Evolutionary conservation across 1,284 basidiomycete species (phyloP).

Genomic region (Trichosporon ovoides): DNA sequence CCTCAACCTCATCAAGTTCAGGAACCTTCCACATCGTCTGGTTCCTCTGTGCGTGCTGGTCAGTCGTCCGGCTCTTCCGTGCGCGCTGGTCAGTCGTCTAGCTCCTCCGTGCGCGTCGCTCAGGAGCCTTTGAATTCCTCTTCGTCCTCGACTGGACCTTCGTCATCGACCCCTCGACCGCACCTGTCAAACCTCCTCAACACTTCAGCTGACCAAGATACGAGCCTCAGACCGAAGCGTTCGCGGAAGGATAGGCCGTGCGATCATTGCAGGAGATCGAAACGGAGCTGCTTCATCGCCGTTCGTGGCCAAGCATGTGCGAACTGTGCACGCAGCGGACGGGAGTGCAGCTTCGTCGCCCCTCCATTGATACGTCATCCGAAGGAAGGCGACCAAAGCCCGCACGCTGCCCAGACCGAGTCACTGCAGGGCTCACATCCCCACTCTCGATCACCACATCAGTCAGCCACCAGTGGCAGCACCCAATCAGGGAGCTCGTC

Average conservation of each 20-base stretch:
- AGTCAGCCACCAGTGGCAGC: background rate
- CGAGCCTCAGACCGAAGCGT: constrained; percentile 17
- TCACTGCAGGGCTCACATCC: background rate
- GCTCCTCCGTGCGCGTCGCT: too few species aligned
- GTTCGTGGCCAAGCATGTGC: constrained; percentile 21
- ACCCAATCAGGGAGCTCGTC: background rate
- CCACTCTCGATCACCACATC: background rate
- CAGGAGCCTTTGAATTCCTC: too few species aligned
- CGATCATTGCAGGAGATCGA: constrained; percentile 22
- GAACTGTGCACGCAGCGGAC: constrained; percentile 12
- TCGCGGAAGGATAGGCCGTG: constrained; percentile 25
- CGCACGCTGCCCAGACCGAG: background rate
- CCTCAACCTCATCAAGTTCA: background rate
- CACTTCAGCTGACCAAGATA: background rate
- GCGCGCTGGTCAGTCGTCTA: too few species aligned
- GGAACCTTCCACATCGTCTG: background rate
- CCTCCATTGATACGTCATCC: constrained; percentile 21
- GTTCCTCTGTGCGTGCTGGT: too few species aligned
- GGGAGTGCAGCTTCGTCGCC: constrained; percentile 19
- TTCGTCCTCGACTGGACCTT: background rate
- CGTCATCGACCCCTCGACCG: background rate
- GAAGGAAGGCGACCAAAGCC: constrained; percentile 10
- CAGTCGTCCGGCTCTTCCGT: too few species aligned
- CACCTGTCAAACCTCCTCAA: background rate
- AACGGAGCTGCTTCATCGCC: constrained; percentile 19